Evolutionary conservation across 345 rosid genomes (phyloP), one percentile per base, ranked within the genome.

Genomic region (Salix exigua): DNA sequence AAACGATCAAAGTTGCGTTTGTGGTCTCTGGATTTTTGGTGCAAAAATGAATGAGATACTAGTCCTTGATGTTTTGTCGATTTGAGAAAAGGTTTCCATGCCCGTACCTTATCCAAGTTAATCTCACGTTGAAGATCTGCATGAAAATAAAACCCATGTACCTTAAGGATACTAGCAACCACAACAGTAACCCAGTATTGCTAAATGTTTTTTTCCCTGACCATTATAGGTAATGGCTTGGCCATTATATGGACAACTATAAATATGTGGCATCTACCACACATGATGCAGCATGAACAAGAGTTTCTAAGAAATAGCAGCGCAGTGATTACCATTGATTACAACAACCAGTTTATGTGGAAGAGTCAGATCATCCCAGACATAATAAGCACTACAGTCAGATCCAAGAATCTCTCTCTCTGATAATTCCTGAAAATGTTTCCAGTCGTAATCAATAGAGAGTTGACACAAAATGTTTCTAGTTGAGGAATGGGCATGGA

Each of bases 351-450:
- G 85, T 83, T 88, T 94, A 83, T 80, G 97, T 18, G 99, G 97
- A 87, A 88, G 97, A 67, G 91, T 90, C 83, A 83, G 75, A 92
- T 92, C 96, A 86, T 92, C 97, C 97, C 99, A 94, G 75, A 87
- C 97, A 84, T 92, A 94, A 82, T 86, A 88, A 80, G 80, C 83
- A 81, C 85, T 79, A 82, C 81, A 72, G 73, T 83, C 90, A 79
- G 97, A 87, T 81, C 85, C 91, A 81, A 94, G 97, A 82, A 91
- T 83, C 87, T 92, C 99, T 37, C 69, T 77, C 86, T 88, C 92
- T 70, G 90, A 84, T 73, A 97, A 89, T 84, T 89, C 94, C 99
- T 94, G 88, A 65, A 84, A 68, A 76, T 65, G 79, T 79, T 37
- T 77, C 71, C 70, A 66, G 69, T 69, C 67, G 70, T 31, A 75